Percentiles rank a stretch among this genome's conserved stretches.
phyloP scores from a whole-genome alignment of 495 filamentous ascomycete genomes.

The Hyaloscypha hepaticicola region DNA sequence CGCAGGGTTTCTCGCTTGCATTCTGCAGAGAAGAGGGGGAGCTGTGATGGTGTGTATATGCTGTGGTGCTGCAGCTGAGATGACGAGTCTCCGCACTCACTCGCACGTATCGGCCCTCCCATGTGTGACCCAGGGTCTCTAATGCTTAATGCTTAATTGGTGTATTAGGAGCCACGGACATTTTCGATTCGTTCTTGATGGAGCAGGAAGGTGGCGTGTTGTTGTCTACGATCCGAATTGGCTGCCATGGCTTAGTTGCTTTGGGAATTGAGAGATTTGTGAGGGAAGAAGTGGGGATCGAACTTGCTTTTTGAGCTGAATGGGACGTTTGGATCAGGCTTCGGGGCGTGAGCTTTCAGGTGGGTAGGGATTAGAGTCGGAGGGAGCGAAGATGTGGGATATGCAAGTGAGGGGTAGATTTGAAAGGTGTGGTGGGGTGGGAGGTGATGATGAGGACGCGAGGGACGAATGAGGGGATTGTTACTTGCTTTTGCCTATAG shows the following conservation, averaged over 20 bases:
- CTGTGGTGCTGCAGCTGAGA: background rate
- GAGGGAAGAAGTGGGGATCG: too few species aligned
- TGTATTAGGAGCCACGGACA: background rate
- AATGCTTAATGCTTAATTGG: background rate
- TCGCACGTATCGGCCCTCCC: background rate
- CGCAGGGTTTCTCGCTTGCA: conserved; percentile 1
- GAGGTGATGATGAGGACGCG: background rate
- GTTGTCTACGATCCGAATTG: background rate
- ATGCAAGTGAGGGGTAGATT: background rate
- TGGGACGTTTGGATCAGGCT: background rate
- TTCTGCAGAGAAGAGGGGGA: too few species aligned
- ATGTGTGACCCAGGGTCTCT: background rate
- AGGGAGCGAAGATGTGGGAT: background rate
- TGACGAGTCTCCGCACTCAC: background rate
- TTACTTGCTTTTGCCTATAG: background rate
- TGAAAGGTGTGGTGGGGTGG: background rate
- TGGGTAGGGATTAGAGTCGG: background rate
- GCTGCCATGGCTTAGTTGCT: background rate
- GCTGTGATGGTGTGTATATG: background rate
- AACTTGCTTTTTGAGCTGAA: background rate
- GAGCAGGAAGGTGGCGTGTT: background rate
- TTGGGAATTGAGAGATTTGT: too few species aligned
- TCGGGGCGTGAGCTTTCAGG: background rate
- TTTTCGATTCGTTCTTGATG: background rate
- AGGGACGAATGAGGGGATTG: background rate